These are phyloP conservation scores for Anthostomella pinea DNA, from an alignment of 2,329 filamentous ascomycete species.

Conservation along the genomic window DNA sequence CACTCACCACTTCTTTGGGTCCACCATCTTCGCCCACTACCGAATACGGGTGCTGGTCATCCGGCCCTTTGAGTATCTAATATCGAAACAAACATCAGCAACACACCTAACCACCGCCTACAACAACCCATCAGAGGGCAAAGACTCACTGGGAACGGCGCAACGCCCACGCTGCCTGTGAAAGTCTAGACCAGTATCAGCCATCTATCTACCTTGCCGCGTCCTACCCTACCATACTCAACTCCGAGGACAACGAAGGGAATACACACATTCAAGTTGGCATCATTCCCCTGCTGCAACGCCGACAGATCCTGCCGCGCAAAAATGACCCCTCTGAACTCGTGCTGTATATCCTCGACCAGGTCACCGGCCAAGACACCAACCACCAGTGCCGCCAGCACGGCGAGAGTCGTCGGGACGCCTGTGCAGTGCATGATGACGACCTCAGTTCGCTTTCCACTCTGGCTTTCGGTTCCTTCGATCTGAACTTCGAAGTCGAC, in stretches of 20 bases:
- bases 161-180: slow-evolving; percentile 37
- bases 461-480: too few species aligned
- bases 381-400: slow-evolving; percentile 15
- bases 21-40: not conserved
- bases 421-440: slow-evolving; percentile 4
- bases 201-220: too few species aligned
- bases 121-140: too few species aligned
- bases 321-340: slow-evolving; percentile 36
- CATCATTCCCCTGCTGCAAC: slow-evolving; percentile 6
- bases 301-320: slow-evolving; percentile 31
- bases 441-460: too few species aligned
- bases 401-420: slow-evolving; percentile 9
- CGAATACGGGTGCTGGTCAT: not conserved
- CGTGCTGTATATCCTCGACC: slow-evolving; percentile 32
- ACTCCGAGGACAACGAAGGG: not conserved
- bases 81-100: too few species aligned
- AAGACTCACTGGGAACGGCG: slow-evolving; percentile 36
- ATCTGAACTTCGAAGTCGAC: too few species aligned
- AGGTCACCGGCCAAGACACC: slow-evolving; percentile 17
- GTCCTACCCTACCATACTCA: not conserved
- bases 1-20: slow-evolving; percentile 3
- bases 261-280: slow-evolving; percentile 36
- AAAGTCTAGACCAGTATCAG: slow-evolving; percentile 34
- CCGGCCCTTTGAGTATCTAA: slow-evolving; percentile 2
- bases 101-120: too few species aligned